A percentile compares a stretch with the other conserved stretches of the same genome.
phyloP scores from a whole-genome alignment of 2,329 filamentous ascomycete species.

The Cladosporium halotolerans region DNA sequence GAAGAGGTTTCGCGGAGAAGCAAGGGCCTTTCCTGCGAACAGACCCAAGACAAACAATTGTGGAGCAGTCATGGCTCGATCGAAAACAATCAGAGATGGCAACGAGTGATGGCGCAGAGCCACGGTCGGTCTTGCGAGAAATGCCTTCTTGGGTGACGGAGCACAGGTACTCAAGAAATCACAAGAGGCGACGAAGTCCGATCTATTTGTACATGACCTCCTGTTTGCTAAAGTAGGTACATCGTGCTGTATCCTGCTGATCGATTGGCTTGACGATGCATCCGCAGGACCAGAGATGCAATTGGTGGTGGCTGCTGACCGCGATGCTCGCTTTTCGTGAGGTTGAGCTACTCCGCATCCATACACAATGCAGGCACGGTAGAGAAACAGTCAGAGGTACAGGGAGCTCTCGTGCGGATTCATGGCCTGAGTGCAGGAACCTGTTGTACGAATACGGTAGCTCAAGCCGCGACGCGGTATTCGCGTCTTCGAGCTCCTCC shows the following conservation, averaged over 20 bases:
- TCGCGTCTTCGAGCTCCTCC: background rate
- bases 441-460: background rate
- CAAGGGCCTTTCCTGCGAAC: background rate
- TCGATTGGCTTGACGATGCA: background rate
- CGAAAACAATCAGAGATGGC: background rate
- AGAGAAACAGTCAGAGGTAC: background rate
- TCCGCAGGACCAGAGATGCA: background rate
- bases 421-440: background rate
- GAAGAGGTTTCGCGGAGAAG: slow-evolving; percentile 1
- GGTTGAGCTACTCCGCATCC: background rate
- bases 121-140: background rate
- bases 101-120: background rate
- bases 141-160: background rate
- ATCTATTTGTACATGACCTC: slow-evolving; percentile 1
- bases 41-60: background rate
- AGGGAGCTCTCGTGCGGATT: background rate
- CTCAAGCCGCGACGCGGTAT: slow-evolving; percentile 1
- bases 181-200: background rate
- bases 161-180: background rate
- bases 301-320: background rate
- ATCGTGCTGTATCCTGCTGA: background rate
- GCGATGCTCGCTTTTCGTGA: background rate
- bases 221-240: background rate
- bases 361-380: background rate
- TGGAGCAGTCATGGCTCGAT: background rate